These are phyloP conservation scores for Backusella sp. DNA, from an alignment of 192 early-diverging fungal genomes.

Conservation along the genomic window DNA sequence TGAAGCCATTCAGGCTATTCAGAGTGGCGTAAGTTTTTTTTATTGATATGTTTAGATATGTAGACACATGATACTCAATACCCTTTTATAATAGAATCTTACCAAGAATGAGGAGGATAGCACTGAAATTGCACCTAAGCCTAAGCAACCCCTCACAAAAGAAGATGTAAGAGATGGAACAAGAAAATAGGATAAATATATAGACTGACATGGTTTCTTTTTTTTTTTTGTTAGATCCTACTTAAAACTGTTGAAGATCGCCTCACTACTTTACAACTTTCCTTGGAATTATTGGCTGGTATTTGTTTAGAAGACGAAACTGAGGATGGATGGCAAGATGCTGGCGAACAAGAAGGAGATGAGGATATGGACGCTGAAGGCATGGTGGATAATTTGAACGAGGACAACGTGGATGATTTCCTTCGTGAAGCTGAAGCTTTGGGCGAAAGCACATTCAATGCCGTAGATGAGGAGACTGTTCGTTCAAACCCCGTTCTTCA, in stretches of 20 bases:
- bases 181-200: neutral
- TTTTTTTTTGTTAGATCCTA: constrained; percentile 20
- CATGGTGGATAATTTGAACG: constrained; percentile 40
- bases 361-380: constrained; percentile 46
- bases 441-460: constrained; percentile 38
- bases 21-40: constrained; percentile 42
- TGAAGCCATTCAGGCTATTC: constrained; percentile 35
- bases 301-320: constrained; percentile 67
- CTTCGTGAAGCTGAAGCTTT: constrained; percentile 23
- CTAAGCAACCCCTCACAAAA: constrained; percentile 30
- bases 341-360: constrained; percentile 38
- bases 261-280: constrained; percentile 64
- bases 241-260: constrained; percentile 50
- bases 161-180: constrained; percentile 28
- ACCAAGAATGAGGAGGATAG: constrained; percentile 32
- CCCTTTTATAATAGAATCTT: constrained; percentile 22
- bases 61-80: neutral
- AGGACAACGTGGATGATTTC: constrained; percentile 31
- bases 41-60: too few species aligned
- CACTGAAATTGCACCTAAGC: constrained; percentile 36
- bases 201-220: neutral
- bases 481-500: constrained; percentile 44
- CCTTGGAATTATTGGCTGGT: constrained; percentile 82
- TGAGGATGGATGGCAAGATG: constrained; percentile 47
- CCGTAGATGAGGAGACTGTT: constrained; percentile 26